Percentiles rank a stretch among this genome's conserved stretches.
Conservation (phyloP, 1,284 basidiomycete genomes). For the Fereydounia khargensis region DNA sequence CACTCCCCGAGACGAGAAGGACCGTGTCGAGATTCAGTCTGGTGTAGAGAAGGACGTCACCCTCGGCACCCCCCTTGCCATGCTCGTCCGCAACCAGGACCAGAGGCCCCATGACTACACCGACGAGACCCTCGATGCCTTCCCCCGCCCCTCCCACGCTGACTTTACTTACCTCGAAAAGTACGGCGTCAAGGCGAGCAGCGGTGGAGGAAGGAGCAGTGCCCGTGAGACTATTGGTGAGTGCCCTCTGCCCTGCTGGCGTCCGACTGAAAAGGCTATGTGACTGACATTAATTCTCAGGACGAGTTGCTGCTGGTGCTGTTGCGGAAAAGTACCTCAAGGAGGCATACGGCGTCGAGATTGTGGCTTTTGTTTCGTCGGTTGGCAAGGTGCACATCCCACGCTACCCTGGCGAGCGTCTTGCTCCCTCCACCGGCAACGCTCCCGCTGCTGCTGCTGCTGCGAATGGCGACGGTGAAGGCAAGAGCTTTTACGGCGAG, state of each 20-base stretch:
- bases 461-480: conserved; percentile 6
- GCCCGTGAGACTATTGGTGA: conserved; percentile 98
- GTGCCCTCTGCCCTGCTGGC: too few relatives aligned
- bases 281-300: too few relatives aligned
- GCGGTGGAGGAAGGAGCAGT: conserved; percentile 88
- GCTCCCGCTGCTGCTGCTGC: conserved; percentile 3
- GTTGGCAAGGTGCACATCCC: conserved; percentile 86
- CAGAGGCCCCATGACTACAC: conserved; percentile 98
- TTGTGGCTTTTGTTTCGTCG: conserved; percentile 93
- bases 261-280: too few relatives aligned
- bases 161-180: conserved; percentile 98
- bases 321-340: conserved; percentile 96
- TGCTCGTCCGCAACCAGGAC: conserved; percentile 96
- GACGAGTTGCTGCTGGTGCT: conserved; percentile 92
- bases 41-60: conserved; percentile 92
- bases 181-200: conserved; percentile 95
- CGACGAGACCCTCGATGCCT: conserved; percentile 80
- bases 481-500: conserved; percentile 34
- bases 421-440: conserved; percentile 22
- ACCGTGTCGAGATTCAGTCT: conserved; percentile 89
- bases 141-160: conserved; percentile 94
- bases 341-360: conserved; percentile 82
- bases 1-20: conserved; percentile 90
- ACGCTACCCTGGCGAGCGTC: conserved; percentile 45
- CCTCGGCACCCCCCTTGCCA: conserved; percentile 91